Percentiles rank a stretch among this genome's conserved stretches.
These are phyloP conservation scores for Fusarium sp. DNA, from an alignment of 2,329 filamentous ascomycete genomes.

Conservation along the genomic window DNA sequence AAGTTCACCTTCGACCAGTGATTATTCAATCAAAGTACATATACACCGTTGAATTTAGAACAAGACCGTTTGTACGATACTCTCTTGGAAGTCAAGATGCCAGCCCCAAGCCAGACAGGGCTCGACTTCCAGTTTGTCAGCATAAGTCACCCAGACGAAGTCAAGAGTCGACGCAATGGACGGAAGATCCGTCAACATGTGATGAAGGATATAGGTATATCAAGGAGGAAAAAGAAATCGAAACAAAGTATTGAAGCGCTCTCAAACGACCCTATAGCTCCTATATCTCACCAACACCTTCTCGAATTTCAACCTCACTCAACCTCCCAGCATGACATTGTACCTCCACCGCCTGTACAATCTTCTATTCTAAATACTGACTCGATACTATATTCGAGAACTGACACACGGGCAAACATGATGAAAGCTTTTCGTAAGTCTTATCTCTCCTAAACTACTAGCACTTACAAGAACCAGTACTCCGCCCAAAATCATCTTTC, in stretches of 20 bases:
- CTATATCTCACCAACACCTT: neutral
- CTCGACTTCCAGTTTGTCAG: slow-evolving; percentile 4
- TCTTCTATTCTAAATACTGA: neutral
- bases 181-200: slow-evolving; percentile 14
- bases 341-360: neutral
- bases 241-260: neutral
- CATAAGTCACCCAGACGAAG: slow-evolving; percentile 9
- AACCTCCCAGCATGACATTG: neutral
- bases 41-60: no score
- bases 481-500: slow-evolving; percentile 9
- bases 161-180: slow-evolving; percentile 3
- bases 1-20: neutral
- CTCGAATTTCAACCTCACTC: no score
- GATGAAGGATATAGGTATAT: slow-evolving; percentile 5
- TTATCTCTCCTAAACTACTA: neutral
- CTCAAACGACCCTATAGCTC: neutral
- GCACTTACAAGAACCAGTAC: slow-evolving; percentile 1
- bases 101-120: neutral
- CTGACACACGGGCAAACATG: neutral
- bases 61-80: no score
- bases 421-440: slow-evolving; percentile 12
- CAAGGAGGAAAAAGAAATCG: neutral
- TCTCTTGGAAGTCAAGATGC: neutral
- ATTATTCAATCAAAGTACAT: neutral
- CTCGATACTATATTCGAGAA: neutral